phyloP scores from a whole-genome alignment of 2,329 filamentous ascomycete species.

The Apiospora marii region DNA sequence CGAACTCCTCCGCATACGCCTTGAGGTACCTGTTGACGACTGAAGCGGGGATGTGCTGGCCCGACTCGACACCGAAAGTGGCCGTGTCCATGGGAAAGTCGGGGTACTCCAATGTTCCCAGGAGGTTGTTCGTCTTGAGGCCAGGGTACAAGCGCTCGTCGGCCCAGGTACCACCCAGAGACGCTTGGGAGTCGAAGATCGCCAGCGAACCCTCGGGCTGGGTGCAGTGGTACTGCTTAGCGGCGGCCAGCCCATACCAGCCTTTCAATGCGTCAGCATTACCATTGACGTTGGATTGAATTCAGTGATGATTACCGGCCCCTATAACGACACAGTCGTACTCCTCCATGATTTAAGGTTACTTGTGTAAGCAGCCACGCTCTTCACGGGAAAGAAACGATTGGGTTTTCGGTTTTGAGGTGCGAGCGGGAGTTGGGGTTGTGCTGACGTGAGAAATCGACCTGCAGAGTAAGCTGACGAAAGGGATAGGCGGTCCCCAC shows the following conservation, averaged over 20 bases:
- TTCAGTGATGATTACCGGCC: conserved; percentile 52
- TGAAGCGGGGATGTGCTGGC: conserved; percentile 66
- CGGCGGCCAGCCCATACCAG: conserved; percentile 60
- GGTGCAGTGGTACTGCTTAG: conserved; percentile 67
- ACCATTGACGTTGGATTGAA: not conserved
- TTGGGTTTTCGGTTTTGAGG: not conserved
- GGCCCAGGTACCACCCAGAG: conserved; percentile 75
- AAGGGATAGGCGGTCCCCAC: not conserved
- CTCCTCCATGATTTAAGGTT: conserved; percentile 47
- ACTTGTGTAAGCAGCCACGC: too few species aligned
- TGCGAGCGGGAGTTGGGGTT: not conserved
- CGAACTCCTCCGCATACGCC: conserved; percentile 61
- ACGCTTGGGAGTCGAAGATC: conserved; percentile 64
- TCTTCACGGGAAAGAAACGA: too few species aligned
- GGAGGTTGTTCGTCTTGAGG: conserved; percentile 77
- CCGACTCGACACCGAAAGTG: conserved; percentile 53
- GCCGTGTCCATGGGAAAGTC: conserved; percentile 74
- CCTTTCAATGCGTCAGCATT: not conserved
- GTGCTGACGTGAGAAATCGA: not conserved
- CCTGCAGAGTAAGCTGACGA: not conserved
- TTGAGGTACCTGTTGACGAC: conserved; percentile 65
- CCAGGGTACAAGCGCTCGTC: conserved; percentile 71
- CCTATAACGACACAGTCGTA: conserved; percentile 58
- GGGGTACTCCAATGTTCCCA: conserved; percentile 76
- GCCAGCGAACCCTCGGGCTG: conserved; percentile 64